phyloP scores from a whole-genome alignment of 257 asterid species.

The Eucommia ulmoides region DNA sequence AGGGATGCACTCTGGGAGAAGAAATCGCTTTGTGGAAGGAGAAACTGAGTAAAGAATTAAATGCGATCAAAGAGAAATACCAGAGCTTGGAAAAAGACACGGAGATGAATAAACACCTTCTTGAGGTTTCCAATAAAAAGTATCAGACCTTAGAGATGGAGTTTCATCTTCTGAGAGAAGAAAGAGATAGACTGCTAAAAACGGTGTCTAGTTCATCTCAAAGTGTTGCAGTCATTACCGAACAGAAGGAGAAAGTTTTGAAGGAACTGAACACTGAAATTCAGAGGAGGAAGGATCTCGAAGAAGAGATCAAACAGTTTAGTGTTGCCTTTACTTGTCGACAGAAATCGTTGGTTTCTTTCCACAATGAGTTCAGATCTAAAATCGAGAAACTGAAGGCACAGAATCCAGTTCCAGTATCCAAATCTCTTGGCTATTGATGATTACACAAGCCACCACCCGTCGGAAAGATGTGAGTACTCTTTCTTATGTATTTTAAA shows the following conservation, averaged over 20 bases:
- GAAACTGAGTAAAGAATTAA: conserved; percentile 42
- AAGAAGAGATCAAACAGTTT: conserved; percentile 60
- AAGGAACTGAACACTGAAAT: conserved; percentile 47
- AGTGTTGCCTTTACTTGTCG: conserved; percentile 45
- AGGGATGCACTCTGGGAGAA: conserved; percentile 60
- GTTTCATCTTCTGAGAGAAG: conserved; percentile 43
- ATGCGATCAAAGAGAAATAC: conserved; percentile 34
- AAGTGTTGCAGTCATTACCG: conserved; percentile 32
- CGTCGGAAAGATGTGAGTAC: no score
- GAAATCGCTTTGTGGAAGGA: conserved; percentile 77
- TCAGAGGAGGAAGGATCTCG: conserved; percentile 58
- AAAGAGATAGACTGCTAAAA: conserved; percentile 31
- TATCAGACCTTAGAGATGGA: conserved; percentile 60
- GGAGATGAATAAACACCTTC: conserved; percentile 31
- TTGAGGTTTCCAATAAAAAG: conserved; percentile 41
- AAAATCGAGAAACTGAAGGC: conserved; percentile 42
- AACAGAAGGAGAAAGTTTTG: conserved; percentile 48
- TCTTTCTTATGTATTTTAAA: no score
- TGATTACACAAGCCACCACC: no score
- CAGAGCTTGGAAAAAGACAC: conserved; percentile 46
- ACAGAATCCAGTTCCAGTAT: conserved; percentile 32
- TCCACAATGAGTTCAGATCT: conserved; percentile 51
- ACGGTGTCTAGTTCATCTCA: conserved; percentile 33
- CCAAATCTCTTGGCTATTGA: conserved; percentile 63
- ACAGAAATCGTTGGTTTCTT: conserved; percentile 41